Conservation (phyloP, 2,329 filamentous ascomycete species). For the Pseudogymnoascus sp. region DNA sequence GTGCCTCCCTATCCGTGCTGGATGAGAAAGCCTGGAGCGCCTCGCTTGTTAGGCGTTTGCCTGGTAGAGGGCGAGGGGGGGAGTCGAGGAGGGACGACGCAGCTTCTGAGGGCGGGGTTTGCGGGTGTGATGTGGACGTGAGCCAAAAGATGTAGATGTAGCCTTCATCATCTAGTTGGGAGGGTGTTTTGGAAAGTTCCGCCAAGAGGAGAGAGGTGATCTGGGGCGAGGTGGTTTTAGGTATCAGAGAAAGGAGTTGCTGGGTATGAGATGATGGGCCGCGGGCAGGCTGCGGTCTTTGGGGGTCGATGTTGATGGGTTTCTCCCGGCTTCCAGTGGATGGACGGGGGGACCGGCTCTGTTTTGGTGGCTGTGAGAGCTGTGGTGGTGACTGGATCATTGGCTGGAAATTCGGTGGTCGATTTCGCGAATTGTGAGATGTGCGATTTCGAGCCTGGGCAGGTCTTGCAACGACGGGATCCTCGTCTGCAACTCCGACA, state of each 20-base stretch:
- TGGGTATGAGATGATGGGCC: conserved; percentile 32
- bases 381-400: background rate
- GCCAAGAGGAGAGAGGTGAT: conserved; percentile 65
- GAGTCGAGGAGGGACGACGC: conserved; percentile 54
- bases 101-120: conserved; percentile 51
- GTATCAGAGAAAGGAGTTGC: conserved; percentile 62
- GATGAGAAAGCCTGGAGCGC: conserved; percentile 32
- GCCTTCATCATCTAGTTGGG: conserved; percentile 68
- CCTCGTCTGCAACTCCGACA: conserved; percentile 25
- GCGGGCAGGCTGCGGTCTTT: conserved; percentile 24
- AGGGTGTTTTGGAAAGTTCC: conserved; percentile 72
- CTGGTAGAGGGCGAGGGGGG: conserved; percentile 34
- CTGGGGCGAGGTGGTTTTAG: conserved; percentile 57
- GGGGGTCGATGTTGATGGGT: background rate
- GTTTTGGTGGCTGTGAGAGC: background rate
- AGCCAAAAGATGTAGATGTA: conserved; percentile 99
- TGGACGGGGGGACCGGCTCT: background rate
- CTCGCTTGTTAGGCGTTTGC: conserved; percentile 21
- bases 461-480: background rate
- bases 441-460: background rate
- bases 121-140: conserved; percentile 57
- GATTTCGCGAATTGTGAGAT: background rate
- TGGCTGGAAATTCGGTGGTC: conserved; percentile 17
- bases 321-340: background rate
- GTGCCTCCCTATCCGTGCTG: conserved; percentile 25